Percentiles rank a stretch among this genome's conserved stretches.
Evolutionary conservation across 495 filamentous ascomycete species (phyloP).

Genomic region (Hamigera avellanea): DNA sequence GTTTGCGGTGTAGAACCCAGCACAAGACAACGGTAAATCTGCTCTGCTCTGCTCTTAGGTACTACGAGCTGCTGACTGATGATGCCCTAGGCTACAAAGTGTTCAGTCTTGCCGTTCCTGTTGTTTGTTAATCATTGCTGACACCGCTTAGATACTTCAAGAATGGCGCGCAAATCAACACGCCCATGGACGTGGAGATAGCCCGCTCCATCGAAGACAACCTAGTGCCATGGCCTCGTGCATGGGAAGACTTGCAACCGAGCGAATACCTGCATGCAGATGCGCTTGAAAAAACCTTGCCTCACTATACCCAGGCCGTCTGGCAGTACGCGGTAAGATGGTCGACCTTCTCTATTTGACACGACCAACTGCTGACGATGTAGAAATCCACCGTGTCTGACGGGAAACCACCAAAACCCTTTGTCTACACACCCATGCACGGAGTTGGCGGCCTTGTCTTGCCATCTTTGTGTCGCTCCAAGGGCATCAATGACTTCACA

Average conservation of each 20-base stretch:
- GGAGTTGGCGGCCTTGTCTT: conserved; percentile 49
- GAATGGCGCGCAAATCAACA: conserved; percentile 61
- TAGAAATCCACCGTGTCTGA: conserved; percentile 26
- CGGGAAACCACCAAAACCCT: conserved; percentile 21
- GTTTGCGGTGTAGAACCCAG: conserved; percentile 39
- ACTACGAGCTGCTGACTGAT: conserved; percentile 4
- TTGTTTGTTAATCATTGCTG: conserved; percentile 3
- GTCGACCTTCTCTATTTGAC: not conserved
- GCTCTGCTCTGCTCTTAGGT: not conserved
- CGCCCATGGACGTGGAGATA: conserved; percentile 52
- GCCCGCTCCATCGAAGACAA: conserved; percentile 47
- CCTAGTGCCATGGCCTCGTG: conserved; percentile 37
- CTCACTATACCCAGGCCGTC: conserved; percentile 32
- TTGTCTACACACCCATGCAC: conserved; percentile 63
- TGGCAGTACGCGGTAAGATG: conserved; percentile 24
- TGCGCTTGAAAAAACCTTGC: conserved; percentile 26
- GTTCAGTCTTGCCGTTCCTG: conserved; percentile 14
- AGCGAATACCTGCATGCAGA: conserved; percentile 27
- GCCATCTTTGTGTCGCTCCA: conserved; percentile 25
- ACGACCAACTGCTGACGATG: conserved; percentile 5
- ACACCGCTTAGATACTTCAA: conserved; percentile 40
- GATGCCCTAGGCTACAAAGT: conserved; percentile 50
- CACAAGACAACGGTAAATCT: conserved; percentile 48
- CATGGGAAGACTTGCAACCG: conserved; percentile 39
- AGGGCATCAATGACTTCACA: conserved; percentile 33